These are phyloP conservation scores for Polyrhizophydium stewartii DNA, from an alignment of 371 early-diverging fungal genomes.

Conservation along the genomic window DNA sequence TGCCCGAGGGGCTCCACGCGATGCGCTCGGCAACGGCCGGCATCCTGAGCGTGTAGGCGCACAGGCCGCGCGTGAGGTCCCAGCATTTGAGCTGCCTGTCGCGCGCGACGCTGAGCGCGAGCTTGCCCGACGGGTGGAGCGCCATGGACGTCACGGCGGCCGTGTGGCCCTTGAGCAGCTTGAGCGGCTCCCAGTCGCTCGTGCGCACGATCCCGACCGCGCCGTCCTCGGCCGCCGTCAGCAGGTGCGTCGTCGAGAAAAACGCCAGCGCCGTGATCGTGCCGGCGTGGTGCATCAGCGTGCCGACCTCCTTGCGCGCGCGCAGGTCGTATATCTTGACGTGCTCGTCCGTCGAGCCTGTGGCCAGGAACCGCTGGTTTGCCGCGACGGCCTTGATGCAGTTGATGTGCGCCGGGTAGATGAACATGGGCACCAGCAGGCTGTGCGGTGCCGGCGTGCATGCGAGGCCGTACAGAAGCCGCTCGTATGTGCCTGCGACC, in stretches of 20 bases:
- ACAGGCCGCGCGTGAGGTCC: conserved; percentile 84
- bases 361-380: conserved; percentile 71
- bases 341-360: conserved; percentile 94
- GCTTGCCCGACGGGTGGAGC: conserved; percentile 90
- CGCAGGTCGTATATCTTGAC: conserved; percentile 88
- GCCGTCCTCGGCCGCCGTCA: conserved; percentile 88
- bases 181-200: conserved; percentile 94
- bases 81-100: conserved; percentile 84
- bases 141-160: conserved; percentile 57
- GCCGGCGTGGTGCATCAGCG: conserved; percentile 87
- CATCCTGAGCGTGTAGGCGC: conserved; percentile 65
- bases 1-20: conserved; percentile 69
- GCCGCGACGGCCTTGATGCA: conserved; percentile 82
- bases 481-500: conserved; percentile 89
- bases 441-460: conserved; percentile 24
- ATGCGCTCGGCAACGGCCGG: conserved; percentile 50
- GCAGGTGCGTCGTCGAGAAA: conserved; percentile 74
- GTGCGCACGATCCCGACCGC: conserved; percentile 82
- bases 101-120: conserved; percentile 75
- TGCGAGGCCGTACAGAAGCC: conserved; percentile 89
- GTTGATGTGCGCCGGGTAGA: conserved; percentile 91
- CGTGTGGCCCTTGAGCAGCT: conserved; percentile 86
- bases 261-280: conserved; percentile 83
- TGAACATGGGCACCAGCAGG: conserved; percentile 79
- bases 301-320: conserved; percentile 83